Evolutionary conservation across 2,329 filamentous ascomycete genomes (phyloP).

Genomic region (Sclerotinia spermophila): DNA sequence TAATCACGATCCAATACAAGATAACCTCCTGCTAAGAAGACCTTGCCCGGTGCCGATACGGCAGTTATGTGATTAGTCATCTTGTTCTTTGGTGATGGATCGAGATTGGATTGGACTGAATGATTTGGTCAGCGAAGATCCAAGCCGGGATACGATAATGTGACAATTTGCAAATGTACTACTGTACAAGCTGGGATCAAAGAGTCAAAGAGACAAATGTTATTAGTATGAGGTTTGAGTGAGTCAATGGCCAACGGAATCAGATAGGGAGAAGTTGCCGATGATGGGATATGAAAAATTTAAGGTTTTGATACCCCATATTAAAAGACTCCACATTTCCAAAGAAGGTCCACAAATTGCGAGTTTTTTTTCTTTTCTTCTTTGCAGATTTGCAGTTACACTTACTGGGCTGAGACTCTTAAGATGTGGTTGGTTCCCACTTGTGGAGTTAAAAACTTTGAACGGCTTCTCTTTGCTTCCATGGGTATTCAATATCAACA

Average conservation of each 20-base stretch:
- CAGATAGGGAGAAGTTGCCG: neutral
- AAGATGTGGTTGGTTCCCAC: neutral
- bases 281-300: neutral
- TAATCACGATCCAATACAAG: conserved; percentile 86
- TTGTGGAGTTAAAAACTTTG: too few relatives aligned
- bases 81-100: neutral
- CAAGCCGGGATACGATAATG: neutral
- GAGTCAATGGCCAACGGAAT: neutral
- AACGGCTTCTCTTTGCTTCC: neutral
- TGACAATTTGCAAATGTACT: neutral
- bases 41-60: conserved; percentile 92
- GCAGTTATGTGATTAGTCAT: conserved; percentile 28
- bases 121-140: neutral
- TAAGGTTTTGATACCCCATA: neutral
- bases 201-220: neutral
- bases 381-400: neutral
- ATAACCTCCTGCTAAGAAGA: conserved; percentile 91
- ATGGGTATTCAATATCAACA: neutral
- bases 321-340: neutral
- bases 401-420: neutral
- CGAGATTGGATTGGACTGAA: neutral
- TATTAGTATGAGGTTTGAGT: neutral
- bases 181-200: neutral
- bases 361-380: neutral
- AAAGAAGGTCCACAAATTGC: neutral